phyloP scores from a whole-genome alignment of 2,329 filamentous ascomycete genomes.

The Colletotrichum caudatum region DNA sequence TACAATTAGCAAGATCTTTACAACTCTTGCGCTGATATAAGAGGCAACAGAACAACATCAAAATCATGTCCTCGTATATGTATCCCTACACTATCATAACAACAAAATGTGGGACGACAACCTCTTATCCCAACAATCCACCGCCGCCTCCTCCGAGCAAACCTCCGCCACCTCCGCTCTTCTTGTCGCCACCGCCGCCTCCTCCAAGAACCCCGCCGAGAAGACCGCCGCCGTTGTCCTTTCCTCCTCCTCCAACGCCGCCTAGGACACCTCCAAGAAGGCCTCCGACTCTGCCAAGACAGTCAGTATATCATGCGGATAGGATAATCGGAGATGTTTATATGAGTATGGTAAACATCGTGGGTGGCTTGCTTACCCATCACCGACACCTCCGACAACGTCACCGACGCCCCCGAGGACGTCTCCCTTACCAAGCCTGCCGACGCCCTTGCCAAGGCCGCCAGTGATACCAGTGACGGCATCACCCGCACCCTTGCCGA shows the following conservation, averaged over 20 bases:
- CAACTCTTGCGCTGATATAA: too few species aligned
- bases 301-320: background rate
- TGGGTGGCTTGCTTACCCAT: constrained; percentile 16
- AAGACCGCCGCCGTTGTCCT: constrained; percentile 13
- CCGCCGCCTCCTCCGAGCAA: constrained; percentile 23
- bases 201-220: constrained; percentile 35
- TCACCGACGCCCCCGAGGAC: constrained; percentile 34
- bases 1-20: too few species aligned
- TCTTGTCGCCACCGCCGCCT: constrained; percentile 12
- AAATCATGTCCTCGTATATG: background rate
- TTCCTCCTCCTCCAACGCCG: constrained; percentile 14
- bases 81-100: background rate
- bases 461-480: constrained; percentile 37
- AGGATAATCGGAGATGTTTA: rapidly evolving
- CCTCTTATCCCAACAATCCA: background rate
- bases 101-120: rapidly evolving
- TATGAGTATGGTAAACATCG: background rate
- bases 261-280: constrained; percentile 34
- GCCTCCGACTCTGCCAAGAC: constrained; percentile 14
- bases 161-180: constrained; percentile 16
- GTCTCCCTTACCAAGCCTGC: constrained; percentile 31
- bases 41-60: background rate
- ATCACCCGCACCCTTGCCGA: constrained; percentile 34
- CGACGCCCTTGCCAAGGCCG: constrained; percentile 32
- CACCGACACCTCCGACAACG: constrained; percentile 34